A percentile compares a stretch with the other conserved stretches of the same genome.
Conservation (phyloP, 2,329 filamentous ascomycete species). For the Cladophialophora bantiana region DNA sequence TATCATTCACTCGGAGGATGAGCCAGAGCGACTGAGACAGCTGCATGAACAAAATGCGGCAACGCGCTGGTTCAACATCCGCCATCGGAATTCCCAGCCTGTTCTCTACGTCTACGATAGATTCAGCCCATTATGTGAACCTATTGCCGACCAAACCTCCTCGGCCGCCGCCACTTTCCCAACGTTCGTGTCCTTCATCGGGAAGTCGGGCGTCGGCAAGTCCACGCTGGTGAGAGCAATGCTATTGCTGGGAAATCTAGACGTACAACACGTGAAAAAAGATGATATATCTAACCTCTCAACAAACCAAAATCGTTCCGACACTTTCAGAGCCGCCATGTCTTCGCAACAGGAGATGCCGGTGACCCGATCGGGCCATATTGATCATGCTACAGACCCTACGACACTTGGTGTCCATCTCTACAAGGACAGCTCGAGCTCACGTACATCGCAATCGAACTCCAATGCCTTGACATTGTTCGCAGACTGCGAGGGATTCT, state of each 20-base stretch:
- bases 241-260: slow-evolving; percentile 10
- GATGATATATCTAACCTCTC: slow-evolving; percentile 3
- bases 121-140: slow-evolving; percentile 13
- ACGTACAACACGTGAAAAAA: not conserved
- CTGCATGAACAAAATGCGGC: slow-evolving; percentile 17
- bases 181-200: slow-evolving; percentile 19
- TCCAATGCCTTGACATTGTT: slow-evolving; percentile 14
- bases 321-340: slow-evolving; percentile 1
- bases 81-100: slow-evolving; percentile 17
- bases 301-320: slow-evolving; percentile 6
- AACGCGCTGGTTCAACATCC: slow-evolving; percentile 22
- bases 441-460: not conserved
- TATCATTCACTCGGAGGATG: slow-evolving; percentile 12
- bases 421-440: slow-evolving; percentile 6
- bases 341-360: slow-evolving; percentile 10
- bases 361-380: slow-evolving; percentile 16
- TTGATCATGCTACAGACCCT: slow-evolving; percentile 13
- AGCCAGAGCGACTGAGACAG: slow-evolving; percentile 2
- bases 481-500: slow-evolving; percentile 19
- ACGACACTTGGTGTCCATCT: slow-evolving; percentile 19
- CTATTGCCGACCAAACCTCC: not conserved
- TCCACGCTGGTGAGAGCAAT: slow-evolving; percentile 15
- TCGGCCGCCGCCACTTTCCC: not conserved
- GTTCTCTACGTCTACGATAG: slow-evolving; percentile 17
- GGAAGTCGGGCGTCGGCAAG: slow-evolving; percentile 20